Base-by-base conservation (phyloP, 495 filamentous ascomycete genomes). In the Penicillium cataractarum region DNA sequence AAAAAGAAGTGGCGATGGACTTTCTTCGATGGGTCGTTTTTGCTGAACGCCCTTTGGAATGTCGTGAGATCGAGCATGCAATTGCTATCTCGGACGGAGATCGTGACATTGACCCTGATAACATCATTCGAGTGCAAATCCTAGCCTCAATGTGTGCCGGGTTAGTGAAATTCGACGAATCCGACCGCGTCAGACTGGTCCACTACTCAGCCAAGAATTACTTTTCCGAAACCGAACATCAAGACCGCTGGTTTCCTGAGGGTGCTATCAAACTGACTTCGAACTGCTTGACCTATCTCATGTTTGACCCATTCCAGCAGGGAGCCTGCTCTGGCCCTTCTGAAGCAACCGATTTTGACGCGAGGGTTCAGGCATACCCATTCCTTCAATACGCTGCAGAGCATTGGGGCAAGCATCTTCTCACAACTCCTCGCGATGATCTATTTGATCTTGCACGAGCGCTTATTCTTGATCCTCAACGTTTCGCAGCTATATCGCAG, bases 131-230 rank as follows among this genome's bases (percentile, higher is more conserved):
- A 19, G 55, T 44, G 29, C 55, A 46, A 46, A 39, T 57, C 9
- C 39, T 57, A 13, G 55, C 55, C 3, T 57, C 55, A 2, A 57
- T 57, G 55, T 57, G 55, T 32, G 55, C 35, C 4, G 55, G 55
- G 1, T 17, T 57, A 5, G 55, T 57, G 10, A 57, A 44, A 48
- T 57, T 57, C 27, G 55, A 57, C 26, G 55, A 57, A 32, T 57
- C 55, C 15, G 55, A 57, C 39, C 32, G 55, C 10, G 55, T 57
- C 27, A 24, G 55, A 3, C 39, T 57, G 3, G 55, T 57, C 6
- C 55, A 57, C 24, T 57, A 44, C n/a, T 57, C 55, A 4, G 55
- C 55, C n/a, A 46, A 57, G 55, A 57, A 57, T 32, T 57, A 29
- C 26, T 57, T 57, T 39, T 46, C 55, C 26, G 26, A 57, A 24